These are phyloP conservation scores for Lolium perenne DNA, from an alignment of 176 grass and related monocot genomes.

Conservation along the genomic window DNA sequence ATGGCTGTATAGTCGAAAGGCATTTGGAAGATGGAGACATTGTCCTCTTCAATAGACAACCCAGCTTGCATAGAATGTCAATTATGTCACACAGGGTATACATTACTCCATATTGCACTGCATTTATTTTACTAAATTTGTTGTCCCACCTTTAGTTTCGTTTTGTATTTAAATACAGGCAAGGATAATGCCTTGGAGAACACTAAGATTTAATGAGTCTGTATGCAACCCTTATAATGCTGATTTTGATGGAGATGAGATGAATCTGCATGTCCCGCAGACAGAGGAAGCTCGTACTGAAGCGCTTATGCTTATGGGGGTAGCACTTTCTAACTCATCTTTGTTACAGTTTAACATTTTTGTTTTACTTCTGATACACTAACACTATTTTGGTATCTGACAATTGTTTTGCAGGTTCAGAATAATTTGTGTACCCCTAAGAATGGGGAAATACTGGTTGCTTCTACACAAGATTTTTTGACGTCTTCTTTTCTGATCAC, in stretches of 20 bases:
- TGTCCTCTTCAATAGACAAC: slow-evolving; percentile 97
- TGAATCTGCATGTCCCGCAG: slow-evolving; percentile 99
- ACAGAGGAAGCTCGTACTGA: slow-evolving; percentile 99
- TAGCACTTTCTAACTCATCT: slow-evolving; percentile 53
- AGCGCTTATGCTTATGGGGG: slow-evolving; percentile 99
- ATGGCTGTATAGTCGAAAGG: slow-evolving; percentile 87
- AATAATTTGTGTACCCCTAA: slow-evolving; percentile 99
- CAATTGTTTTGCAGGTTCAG: slow-evolving; percentile 76
- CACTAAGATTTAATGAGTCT: slow-evolving; percentile 98
- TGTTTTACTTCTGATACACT: slow-evolving; percentile 26
- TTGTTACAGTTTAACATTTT: slow-evolving; percentile 36
- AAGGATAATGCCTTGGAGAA: slow-evolving; percentile 98
- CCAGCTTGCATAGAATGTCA: slow-evolving; percentile 98
- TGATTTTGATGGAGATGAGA: slow-evolving; percentile 99
- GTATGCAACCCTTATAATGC: slow-evolving; percentile 99
- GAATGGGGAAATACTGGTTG: slow-evolving; percentile 95
- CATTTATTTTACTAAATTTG: slow-evolving; percentile 26
- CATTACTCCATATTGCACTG: slow-evolving; percentile 19
- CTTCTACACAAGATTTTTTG: slow-evolving; percentile 97
- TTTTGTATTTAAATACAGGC: slow-evolving; percentile 63
- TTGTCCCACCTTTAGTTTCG: slow-evolving; percentile 34
- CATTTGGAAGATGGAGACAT: slow-evolving; percentile 97
- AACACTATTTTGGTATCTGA: slow-evolving; percentile 8
- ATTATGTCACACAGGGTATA: slow-evolving; percentile 94
- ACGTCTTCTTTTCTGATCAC: slow-evolving; percentile 97